Conservation (phyloP, 352 stramenopile genomes). For the Pilasporangium apinafurcum region DNA sequence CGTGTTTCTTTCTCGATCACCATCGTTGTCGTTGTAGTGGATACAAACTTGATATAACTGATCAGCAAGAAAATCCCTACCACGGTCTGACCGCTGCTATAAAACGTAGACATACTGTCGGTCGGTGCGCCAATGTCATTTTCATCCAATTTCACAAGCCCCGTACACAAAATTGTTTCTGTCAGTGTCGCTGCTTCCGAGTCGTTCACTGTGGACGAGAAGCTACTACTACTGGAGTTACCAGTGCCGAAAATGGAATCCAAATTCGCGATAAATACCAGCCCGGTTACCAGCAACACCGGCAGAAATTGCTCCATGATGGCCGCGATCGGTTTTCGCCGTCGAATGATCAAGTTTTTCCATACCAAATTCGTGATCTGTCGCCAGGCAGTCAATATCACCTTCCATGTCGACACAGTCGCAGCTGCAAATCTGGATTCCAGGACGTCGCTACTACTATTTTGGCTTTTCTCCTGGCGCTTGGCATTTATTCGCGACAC, state of each 20-base stretch:
- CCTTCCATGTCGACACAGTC: constrained; percentile 16
- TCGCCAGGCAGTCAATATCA: constrained; percentile 23
- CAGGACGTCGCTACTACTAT: constrained; percentile 9
- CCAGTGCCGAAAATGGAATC: constrained; percentile 33
- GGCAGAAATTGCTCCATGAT: constrained; percentile 56
- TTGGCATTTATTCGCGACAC: too few relatives aligned
- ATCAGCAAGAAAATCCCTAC: constrained; percentile 55
- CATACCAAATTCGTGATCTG: constrained; percentile 62
- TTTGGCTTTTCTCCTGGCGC: too few relatives aligned
- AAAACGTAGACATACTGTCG: constrained; percentile 52
- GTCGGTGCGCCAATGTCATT: constrained; percentile 25
- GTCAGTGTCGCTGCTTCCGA: constrained; percentile 10
- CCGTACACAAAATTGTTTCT: constrained; percentile 25
- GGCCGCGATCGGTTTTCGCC: constrained; percentile 36
- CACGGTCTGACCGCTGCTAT: constrained; percentile 53
- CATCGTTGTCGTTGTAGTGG: constrained; percentile 59
- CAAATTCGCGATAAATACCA: constrained; percentile 62
- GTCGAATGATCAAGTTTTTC: constrained; percentile 61
- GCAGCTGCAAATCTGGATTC: constrained; percentile 17
- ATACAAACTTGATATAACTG: constrained; percentile 55
- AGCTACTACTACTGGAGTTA: constrained; percentile 6
- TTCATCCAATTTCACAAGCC: constrained; percentile 14
- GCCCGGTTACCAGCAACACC: constrained; percentile 30
- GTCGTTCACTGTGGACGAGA: background rate
- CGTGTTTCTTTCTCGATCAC: constrained; percentile 79